Evolutionary conservation across 2,329 filamentous ascomycete genomes (phyloP), one percentile per base, ranked within the genome.

Genomic region (Aureobasidium namibiae): DNA sequence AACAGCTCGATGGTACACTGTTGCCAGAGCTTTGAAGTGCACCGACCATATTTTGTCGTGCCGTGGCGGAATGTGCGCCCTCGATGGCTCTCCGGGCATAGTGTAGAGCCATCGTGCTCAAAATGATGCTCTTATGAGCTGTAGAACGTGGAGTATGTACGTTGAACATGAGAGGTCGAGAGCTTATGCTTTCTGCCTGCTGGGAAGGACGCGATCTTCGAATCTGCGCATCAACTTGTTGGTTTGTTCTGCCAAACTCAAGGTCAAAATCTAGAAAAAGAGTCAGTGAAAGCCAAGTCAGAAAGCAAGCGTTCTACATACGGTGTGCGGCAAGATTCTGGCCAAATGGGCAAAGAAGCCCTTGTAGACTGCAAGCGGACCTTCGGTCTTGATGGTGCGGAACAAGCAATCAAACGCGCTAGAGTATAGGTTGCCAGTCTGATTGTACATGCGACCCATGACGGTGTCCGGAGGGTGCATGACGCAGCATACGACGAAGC

Each of bases 381-480:
- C 94, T 73, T 99, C 94, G 0, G 90, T 96, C 71, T 86, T 87
- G 62, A 99, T 81, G 0, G 94, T 99, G 76, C 96, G 92, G 71
- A 82, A 84, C 61, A 97, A 75, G 72, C 94, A 99, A 75, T 99
- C 94, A 63, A 95, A 89, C 4, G 95, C 90, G 61, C 92, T 89
- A 66, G 82, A 86, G 79, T 99, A 99, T n/a, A 99, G 81, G 71
- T 96, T 95, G 56, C 94, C 94, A 63, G 92, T 95, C 74, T 99
- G 94, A 78, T 99, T 99, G 80, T 99, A 99, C 80, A 99, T 87
- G 63, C 94, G 88, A 63, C 90, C 94, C 94, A 99, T 99, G 75
- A 99, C 89, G 5, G 94, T 99, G 73, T 99, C 94, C 82, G 94
- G 94, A 57, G 94, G 94, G 70, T 99, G 94, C 94, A 99, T 99